Conservation (phyloP, 2,329 filamentous ascomycete species). For the Fusarium humuli region DNA sequence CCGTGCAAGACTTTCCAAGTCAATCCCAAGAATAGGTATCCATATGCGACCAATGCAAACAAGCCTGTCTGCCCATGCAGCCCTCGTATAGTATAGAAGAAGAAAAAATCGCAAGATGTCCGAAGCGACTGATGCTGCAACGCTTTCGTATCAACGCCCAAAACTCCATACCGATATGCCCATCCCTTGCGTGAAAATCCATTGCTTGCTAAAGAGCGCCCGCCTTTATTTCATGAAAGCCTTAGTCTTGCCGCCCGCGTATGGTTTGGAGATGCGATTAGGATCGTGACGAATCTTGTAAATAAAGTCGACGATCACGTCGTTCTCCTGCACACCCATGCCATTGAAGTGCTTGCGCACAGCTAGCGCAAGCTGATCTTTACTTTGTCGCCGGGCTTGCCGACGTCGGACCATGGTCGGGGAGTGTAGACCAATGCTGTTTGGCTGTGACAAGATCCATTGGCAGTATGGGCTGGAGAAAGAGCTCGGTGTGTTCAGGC, state of each 20-base stretch:
- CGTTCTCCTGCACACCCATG: constrained; percentile 81
- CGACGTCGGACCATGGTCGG: constrained; percentile 79
- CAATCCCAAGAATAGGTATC: constrained; percentile 22
- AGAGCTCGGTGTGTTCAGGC: constrained; percentile 75
- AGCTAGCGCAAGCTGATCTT: constrained; percentile 76
- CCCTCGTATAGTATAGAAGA: constrained; percentile 15
- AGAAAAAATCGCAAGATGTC: constrained; percentile 9
- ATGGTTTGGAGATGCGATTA: constrained; percentile 45
- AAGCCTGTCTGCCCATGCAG: constrained; percentile 29
- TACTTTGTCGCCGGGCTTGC: constrained; percentile 73
- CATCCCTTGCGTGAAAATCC: constrained; percentile 18
- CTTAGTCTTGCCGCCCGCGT: constrained; percentile 9
- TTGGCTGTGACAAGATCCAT: constrained; percentile 69
- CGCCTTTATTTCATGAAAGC: constrained; percentile 26
- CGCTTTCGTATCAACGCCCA: constrained; percentile 31
- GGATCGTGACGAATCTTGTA: constrained; percentile 69
- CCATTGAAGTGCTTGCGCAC: constrained; percentile 88
- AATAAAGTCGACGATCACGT: constrained; percentile 83
- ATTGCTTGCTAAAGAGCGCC: constrained; percentile 1
- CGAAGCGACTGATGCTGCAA: constrained; percentile 22
- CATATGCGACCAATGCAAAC: constrained; percentile 28
- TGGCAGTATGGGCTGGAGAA: constrained; percentile 74
- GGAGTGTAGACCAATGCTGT: constrained; percentile 76
- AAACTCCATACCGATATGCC: constrained; percentile 36
- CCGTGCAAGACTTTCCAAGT: constrained; percentile 24